Percentiles rank a stretch among this genome's conserved stretches.
phyloP scores from a whole-genome alignment of 202 grass and related monocot species.

The Panicum hallii region DNA sequence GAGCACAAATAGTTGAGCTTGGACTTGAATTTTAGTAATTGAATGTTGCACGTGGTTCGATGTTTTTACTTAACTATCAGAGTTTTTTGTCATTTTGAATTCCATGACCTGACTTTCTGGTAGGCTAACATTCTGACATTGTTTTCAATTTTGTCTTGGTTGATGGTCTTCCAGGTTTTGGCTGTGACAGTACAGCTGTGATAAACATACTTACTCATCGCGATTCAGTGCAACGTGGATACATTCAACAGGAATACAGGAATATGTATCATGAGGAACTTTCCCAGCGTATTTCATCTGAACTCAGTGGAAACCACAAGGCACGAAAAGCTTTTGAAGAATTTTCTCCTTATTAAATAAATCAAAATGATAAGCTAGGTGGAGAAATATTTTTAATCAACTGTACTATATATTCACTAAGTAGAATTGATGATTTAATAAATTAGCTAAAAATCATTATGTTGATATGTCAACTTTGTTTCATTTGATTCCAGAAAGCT shows the following conservation, averaged over 20 bases:
- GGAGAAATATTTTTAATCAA: slow-evolving; percentile 22
- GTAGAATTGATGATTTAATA: slow-evolving; percentile 18
- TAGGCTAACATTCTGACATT: slow-evolving; percentile 33
- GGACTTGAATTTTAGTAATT: not conserved
- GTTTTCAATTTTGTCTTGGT: slow-evolving; percentile 33
- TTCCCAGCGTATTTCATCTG: slow-evolving; percentile 66
- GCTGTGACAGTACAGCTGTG: slow-evolving; percentile 77
- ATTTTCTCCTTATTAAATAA: slow-evolving; percentile 35
- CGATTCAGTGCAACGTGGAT: slow-evolving; percentile 71
- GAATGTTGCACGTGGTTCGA: not conserved
- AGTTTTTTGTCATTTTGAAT: not conserved
- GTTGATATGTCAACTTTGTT: slow-evolving; percentile 33
- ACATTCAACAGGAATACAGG: slow-evolving; percentile 97
- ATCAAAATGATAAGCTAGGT: slow-evolving; percentile 21
- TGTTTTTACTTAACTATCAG: slow-evolving; percentile 15
- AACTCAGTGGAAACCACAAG: slow-evolving; percentile 85
- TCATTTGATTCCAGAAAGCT: slow-evolving; percentile 69
- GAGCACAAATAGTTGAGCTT: slow-evolving; percentile 11
- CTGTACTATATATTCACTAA: not conserved
- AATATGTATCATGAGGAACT: slow-evolving; percentile 95
- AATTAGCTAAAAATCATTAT: slow-evolving; percentile 1
- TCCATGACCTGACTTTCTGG: slow-evolving; percentile 19
- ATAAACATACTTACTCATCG: slow-evolving; percentile 91
- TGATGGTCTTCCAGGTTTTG: slow-evolving; percentile 70
- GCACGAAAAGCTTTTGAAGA: slow-evolving; percentile 46